Evolutionary conservation across 2,329 filamentous ascomycete species (phyloP).

Genomic region (Calonectria pteridis): DNA sequence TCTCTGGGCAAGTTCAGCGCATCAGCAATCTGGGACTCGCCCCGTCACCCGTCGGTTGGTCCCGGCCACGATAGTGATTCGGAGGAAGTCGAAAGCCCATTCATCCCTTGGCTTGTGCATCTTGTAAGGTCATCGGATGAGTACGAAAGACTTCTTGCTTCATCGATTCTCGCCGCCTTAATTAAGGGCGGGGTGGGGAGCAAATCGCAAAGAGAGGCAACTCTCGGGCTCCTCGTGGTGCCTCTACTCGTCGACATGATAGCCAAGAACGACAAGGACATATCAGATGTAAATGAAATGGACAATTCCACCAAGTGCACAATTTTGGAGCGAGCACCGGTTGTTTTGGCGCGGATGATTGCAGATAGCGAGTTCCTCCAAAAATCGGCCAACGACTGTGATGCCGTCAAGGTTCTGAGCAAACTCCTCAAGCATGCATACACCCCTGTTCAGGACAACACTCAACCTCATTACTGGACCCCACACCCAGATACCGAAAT

Average conservation of each 20-base stretch:
- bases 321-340: conserved; percentile 78
- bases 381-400: conserved; percentile 80
- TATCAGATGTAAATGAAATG: conserved; percentile 51
- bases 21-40: conserved; percentile 48
- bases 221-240: conserved; percentile 75
- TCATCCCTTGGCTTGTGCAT: conserved; percentile 80
- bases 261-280: conserved; percentile 58
- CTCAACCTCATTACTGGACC: conserved; percentile 54
- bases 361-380: conserved; percentile 84
- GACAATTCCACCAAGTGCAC: conserved; percentile 51
- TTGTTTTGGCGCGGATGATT: conserved; percentile 82
- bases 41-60: conserved; percentile 44
- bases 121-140: conserved; percentile 69
- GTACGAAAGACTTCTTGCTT: conserved; percentile 75
- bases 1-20: conserved; percentile 46
- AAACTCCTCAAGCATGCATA: conserved; percentile 66
- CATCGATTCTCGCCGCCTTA: conserved; percentile 76
- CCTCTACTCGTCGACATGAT: conserved; percentile 78
- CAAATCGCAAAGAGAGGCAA: conserved; percentile 70
- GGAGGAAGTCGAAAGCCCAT: conserved; percentile 76
- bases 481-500: conserved; percentile 51
- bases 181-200: conserved; percentile 76
- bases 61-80: conserved; percentile 50
- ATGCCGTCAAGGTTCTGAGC: conserved; percentile 60
- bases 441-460: conserved; percentile 53